phyloP scores from a whole-genome alignment of 441 rosid genomes.

The Gossypium laxum region DNA sequence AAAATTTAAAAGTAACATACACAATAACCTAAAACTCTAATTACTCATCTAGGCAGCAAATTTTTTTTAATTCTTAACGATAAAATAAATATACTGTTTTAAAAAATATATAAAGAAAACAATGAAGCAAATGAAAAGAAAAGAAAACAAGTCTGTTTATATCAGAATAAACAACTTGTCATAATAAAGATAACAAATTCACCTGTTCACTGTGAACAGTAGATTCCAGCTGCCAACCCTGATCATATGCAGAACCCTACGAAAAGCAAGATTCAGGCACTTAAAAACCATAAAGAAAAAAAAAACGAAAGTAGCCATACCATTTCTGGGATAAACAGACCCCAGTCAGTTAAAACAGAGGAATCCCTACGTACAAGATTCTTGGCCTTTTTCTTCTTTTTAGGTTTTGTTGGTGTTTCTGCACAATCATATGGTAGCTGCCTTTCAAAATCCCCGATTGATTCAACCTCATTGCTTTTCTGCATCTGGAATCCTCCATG shows the following conservation, averaged over 20 bases:
- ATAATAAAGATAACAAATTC: slow-evolving; percentile 14
- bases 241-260: slow-evolving; percentile 77
- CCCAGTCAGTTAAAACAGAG: slow-evolving; percentile 17
- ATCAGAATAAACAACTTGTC: not conserved
- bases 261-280: slow-evolving; percentile 24
- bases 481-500: slow-evolving; percentile 67
- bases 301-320: slow-evolving; percentile 9
- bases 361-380: slow-evolving; percentile 39
- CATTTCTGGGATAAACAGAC: slow-evolving; percentile 8
- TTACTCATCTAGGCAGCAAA: not conserved
- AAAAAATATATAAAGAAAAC: not conserved
- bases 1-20: not conserved
- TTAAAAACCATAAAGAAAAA: slow-evolving; percentile 15
- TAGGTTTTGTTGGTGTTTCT: slow-evolving; percentile 69
- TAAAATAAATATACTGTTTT: not conserved
- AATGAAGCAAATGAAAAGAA: not conserved
- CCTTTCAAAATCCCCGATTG: slow-evolving; percentile 62
- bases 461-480: slow-evolving; percentile 79
- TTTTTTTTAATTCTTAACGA: not conserved
- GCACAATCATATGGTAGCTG: slow-evolving; percentile 58
- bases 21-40: not conserved
- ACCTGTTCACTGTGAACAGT: slow-evolving; percentile 69
- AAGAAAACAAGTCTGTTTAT: not conserved
- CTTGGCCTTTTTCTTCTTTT: slow-evolving; percentile 76
- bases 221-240: slow-evolving; percentile 69